Evolutionary conservation across 495 filamentous ascomycete genomes (phyloP), one percentile per base, ranked within the genome.

Genomic region (Lophium mytilinum): DNA sequence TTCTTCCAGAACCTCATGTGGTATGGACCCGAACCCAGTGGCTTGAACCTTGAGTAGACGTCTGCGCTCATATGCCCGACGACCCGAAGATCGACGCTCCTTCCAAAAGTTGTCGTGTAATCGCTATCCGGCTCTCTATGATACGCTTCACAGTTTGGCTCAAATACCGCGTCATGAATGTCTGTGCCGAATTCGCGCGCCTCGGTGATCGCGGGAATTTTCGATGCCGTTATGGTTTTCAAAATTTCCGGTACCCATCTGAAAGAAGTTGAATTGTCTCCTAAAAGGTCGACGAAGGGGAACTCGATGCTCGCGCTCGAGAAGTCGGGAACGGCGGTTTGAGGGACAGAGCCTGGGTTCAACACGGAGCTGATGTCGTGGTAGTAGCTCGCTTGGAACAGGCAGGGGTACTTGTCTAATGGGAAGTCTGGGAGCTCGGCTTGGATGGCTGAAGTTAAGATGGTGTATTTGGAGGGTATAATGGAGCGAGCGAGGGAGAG

Each of bases 351-450:
- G 35, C 10, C 14, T 46, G 46, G 21, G 6, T 40, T 47, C 52
- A 52, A 58, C 60, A 17, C 55, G 40, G 40, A 63, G 37, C 56
- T 45, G 19, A 63, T 53, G 33, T 59, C 61, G 36, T 63, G 56
- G 34, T 59, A 56, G 40, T 63, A 56, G 5, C 52, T n/a, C n/a
- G 61, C 61, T 47, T 63, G 61, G 4, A 63, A 47, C 18, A 63
- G 33, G 10, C 47, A 55, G 9, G 61, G 61, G 34, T 63, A 63
- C 61, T 55, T 63, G 15, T 49, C 61, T 30, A 46, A 37, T n/a
- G 55, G 55, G 18, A 59, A 63, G 7, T 52, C 50, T 7, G 56
- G 61, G 9, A 63, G 52, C 34, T 59, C 24, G 10, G 51, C 36
- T 7, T 52, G 37, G 24, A 30, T 63, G 59, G 12, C 52, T 48